Evolutionary conservation across 495 filamentous ascomycete genomes (phyloP).

Genomic region (Diplogelasinospora grovesii): DNA sequence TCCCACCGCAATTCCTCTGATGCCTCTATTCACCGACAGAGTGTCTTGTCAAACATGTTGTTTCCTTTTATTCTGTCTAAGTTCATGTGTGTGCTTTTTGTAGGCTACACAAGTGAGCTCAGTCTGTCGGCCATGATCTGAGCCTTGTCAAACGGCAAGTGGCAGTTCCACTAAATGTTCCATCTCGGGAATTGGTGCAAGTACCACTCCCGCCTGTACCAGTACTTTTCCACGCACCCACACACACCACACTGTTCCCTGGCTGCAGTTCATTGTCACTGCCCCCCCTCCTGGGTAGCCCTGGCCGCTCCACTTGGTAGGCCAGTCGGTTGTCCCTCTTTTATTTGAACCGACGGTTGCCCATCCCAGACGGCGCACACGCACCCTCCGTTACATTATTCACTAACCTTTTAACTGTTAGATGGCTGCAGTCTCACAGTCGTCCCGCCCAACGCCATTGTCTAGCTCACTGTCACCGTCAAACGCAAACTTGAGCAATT

Average conservation of each 20-base stretch:
- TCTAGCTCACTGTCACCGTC: background rate
- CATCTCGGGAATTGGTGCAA: slow-evolving; percentile 16
- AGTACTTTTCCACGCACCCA: slow-evolving; percentile 10
- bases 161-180: slow-evolving; percentile 21
- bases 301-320: background rate
- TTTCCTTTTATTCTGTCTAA: too few relatives aligned
- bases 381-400: slow-evolving; percentile 7
- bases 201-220: slow-evolving; percentile 9
- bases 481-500: background rate
- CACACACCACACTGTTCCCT: slow-evolving; percentile 9
- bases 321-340: slow-evolving; percentile 12
- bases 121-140: too few relatives aligned
- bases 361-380: slow-evolving; percentile 24
- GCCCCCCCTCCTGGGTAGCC: background rate
- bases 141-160: slow-evolving; percentile 23
- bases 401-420: slow-evolving; percentile 22
- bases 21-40: too few relatives aligned
- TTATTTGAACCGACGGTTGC: slow-evolving; percentile 28
- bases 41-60: too few relatives aligned
- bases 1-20: too few relatives aligned
- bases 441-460: slow-evolving; percentile 9
- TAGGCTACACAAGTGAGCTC: too few relatives aligned
- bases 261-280: slow-evolving; percentile 10
- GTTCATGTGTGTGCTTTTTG: too few relatives aligned
- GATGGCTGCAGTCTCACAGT: slow-evolving; percentile 34